Evolutionary conservation across 1,284 basidiomycete species (phyloP).

Genomic region (Leucoagaricus sp.): DNA sequence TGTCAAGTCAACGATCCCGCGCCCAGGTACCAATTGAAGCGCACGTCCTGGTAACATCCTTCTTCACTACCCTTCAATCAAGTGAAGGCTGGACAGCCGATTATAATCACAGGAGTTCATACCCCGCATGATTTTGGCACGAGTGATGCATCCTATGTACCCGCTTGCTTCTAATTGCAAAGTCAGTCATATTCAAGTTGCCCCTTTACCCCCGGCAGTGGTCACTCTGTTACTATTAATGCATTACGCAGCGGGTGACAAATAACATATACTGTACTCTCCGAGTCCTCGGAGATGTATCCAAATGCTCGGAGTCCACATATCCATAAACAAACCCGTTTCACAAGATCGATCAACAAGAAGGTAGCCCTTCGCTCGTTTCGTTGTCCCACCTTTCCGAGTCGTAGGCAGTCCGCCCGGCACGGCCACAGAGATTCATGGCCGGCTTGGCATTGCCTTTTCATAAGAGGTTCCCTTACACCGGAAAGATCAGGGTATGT

Average conservation of each 20-base stretch:
- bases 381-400: background rate
- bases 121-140: conserved; percentile 12
- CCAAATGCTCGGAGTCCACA: conserved; percentile 9
- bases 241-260: background rate
- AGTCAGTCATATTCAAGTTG: no score
- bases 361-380: background rate
- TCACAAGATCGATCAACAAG: conserved; percentile 6
- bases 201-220: background rate
- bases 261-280: background rate
- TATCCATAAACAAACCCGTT: conserved; percentile 3
- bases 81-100: no score
- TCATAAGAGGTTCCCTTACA: background rate
- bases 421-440: background rate
- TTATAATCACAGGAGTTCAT: background rate
- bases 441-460: background rate
- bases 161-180: no score
- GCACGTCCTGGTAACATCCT: background rate
- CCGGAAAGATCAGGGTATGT: background rate
- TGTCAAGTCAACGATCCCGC: background rate
- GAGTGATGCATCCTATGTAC: no score
- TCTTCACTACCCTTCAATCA: background rate
- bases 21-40: background rate
- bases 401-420: background rate
- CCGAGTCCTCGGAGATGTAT: conserved; percentile 7
- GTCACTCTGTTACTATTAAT: background rate